Conservation (phyloP, 768 basidiomycete species). For the Boletus sp. region DNA sequence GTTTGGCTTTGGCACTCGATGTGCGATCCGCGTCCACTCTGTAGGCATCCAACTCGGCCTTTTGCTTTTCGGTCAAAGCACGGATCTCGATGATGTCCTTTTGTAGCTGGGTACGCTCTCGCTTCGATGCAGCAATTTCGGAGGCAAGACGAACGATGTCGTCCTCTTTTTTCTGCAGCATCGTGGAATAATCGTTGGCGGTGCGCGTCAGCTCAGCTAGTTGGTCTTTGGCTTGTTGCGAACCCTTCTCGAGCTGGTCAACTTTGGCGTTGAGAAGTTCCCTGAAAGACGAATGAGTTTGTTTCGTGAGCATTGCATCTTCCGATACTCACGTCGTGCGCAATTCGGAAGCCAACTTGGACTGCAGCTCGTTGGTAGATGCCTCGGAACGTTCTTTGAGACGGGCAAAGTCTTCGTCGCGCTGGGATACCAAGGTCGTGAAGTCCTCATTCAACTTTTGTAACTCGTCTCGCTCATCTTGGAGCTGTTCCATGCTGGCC, state of each 20-base stretch:
- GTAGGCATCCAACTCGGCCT: slow-evolving; percentile 59
- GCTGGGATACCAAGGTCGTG: slow-evolving; percentile 61
- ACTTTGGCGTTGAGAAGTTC: slow-evolving; percentile 59
- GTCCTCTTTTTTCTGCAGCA: slow-evolving; percentile 76
- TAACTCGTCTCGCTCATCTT: slow-evolving; percentile 58
- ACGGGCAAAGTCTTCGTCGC: slow-evolving; percentile 77
- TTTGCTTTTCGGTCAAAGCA: slow-evolving; percentile 62
- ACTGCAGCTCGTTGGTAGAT: slow-evolving; percentile 64
- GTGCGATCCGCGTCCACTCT: slow-evolving; percentile 52
- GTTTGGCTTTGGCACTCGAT: slow-evolving; percentile 48
- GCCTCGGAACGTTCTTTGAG: slow-evolving; percentile 74
- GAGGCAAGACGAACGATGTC: slow-evolving; percentile 55
- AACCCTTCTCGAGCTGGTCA: slow-evolving; percentile 63
- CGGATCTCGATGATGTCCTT: slow-evolving; percentile 70
- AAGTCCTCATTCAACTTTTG: slow-evolving; percentile 68
- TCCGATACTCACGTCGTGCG: slow-evolving; percentile 55
- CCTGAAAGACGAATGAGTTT: slow-evolving; percentile 37
- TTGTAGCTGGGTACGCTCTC: slow-evolving; percentile 51
- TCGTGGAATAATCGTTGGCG: slow-evolving; percentile 68
- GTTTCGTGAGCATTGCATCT: neutral
- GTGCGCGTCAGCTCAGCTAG: slow-evolving; percentile 75
- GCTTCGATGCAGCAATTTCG: slow-evolving; percentile 53
- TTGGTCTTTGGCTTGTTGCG: slow-evolving; percentile 72
- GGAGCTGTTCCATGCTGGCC: slow-evolving; percentile 56
- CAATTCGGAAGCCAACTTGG: slow-evolving; percentile 63